Conservation (phyloP, 2,329 filamentous ascomycete genomes). For the Lizonia empirigonia region DNA sequence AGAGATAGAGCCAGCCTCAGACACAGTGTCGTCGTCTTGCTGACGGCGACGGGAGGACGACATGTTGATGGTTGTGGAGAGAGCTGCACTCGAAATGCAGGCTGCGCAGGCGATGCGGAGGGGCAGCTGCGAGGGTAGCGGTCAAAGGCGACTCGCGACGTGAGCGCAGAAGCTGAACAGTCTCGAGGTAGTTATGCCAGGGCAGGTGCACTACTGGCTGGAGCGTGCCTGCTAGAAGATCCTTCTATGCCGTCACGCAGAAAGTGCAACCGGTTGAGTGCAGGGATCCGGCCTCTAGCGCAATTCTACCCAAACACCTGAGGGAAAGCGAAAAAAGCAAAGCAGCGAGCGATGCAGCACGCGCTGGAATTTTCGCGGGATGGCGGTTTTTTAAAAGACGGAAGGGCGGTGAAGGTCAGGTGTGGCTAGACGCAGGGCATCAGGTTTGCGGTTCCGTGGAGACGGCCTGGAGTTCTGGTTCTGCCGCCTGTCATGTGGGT, state of each 20-base stretch:
- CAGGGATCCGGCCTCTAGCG: constrained; percentile 10
- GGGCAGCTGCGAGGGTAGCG: constrained; percentile 1
- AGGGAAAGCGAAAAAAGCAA: background rate
- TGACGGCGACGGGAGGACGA: constrained; percentile 21
- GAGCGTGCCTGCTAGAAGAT: constrained; percentile 6
- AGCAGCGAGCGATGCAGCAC: background rate
- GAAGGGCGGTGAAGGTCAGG: constrained; percentile 15
- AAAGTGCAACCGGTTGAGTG: constrained; percentile 8
- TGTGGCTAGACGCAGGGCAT: constrained; percentile 7
- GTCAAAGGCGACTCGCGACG: background rate
- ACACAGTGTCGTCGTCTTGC: constrained; percentile 18
- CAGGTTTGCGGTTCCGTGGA: constrained; percentile 12
- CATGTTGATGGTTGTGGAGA: constrained; percentile 23
- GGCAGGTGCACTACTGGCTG: constrained; percentile 7
- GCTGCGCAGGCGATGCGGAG: constrained; percentile 25
- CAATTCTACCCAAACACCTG: background rate
- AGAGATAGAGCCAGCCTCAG: constrained; percentile 22
- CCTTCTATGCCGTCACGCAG: constrained; percentile 17
- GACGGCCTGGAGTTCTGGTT: constrained; percentile 4
- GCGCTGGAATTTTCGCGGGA: background rate
- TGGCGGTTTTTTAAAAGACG: constrained; percentile 1
- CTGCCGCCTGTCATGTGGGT: constrained; percentile 1
- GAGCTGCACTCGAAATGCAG: constrained; percentile 17
- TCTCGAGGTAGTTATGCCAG: background rate
- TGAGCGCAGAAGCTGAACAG: constrained; percentile 4